Evolutionary conservation across 2,329 filamentous ascomycete genomes (phyloP).

Genomic region (Calycina herbarum): DNA sequence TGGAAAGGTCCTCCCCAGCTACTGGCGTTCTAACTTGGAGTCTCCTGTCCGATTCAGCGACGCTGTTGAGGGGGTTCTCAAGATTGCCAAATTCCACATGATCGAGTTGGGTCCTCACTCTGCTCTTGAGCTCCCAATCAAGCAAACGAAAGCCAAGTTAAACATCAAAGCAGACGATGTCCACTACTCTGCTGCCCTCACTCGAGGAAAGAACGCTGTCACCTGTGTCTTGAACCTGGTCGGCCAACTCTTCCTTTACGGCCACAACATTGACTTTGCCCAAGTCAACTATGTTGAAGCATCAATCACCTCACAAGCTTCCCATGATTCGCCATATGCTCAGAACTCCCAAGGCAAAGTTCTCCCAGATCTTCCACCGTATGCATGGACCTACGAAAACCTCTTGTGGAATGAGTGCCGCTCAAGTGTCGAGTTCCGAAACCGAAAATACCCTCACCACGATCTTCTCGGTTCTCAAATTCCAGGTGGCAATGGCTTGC

Average conservation of each 20-base stretch:
- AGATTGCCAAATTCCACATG: slow-evolving; percentile 1
- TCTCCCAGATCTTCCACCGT: slow-evolving; percentile 41
- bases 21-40: slow-evolving; percentile 20
- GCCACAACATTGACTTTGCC: slow-evolving; percentile 13
- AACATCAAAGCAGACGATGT: slow-evolving; percentile 2
- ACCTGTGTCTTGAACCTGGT: slow-evolving; percentile 13
- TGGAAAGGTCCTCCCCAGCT: slow-evolving; percentile 4
- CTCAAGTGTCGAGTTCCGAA: slow-evolving; percentile 45
- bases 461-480: slow-evolving; percentile 40
- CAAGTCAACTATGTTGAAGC: slow-evolving; percentile 13
- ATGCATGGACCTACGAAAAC: slow-evolving; percentile 50
- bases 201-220: slow-evolving; percentile 12
- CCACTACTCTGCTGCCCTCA: slow-evolving; percentile 17
- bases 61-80: slow-evolving; percentile 6
- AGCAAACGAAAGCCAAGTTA: slow-evolving; percentile 12
- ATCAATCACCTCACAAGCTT: neutral
- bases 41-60: slow-evolving; percentile 19
- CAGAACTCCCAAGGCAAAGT: slow-evolving; percentile 3
- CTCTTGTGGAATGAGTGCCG: slow-evolving; percentile 54
- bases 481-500: slow-evolving; percentile 27
- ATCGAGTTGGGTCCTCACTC: slow-evolving; percentile 29
- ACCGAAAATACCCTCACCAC: slow-evolving; percentile 37
- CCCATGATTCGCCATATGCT: neutral
- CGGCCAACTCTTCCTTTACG: slow-evolving; percentile 13
- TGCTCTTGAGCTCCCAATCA: slow-evolving; percentile 22